Evolutionary conservation across 129 eudicot genomes (phyloP), one percentile per base, ranked within the genome.

Genomic region (Flaveria sonorensis): DNA sequence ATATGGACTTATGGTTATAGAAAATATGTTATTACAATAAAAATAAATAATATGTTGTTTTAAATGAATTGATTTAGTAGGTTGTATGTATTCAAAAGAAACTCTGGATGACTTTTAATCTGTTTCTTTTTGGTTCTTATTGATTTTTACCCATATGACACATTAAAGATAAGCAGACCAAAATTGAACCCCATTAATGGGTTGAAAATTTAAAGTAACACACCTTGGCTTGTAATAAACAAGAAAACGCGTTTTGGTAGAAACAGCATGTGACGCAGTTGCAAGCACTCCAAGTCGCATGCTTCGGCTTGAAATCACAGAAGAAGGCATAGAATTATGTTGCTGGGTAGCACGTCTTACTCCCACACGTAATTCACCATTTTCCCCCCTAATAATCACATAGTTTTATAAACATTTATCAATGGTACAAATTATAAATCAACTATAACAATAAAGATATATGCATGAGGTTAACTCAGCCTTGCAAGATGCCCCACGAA

Each of bases 271-370:
- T 71, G 96, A 92, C 57, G 97, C 97, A 19, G 97, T 92, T 20
- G 97, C 97, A 71, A 92, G 92, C 62, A 92, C 91, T 66, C 97
- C 97, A 30, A 92, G 87, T 73, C 90, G 97, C 97, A 92, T 92
- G 79, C 97, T 92, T 57, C 86, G 90, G 73, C 96, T 89, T 19
- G 97, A 92, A 70, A 92, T 92, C 45, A 92, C 96, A 26, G 97
- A 92, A 13, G 96, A 86, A 5, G 97, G 97, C 85, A 89, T 86
- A 53, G 88, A 84, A 69, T 77, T 86, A 77, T 84, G 96, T 46
- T 92, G 96, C 36, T 83, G 87, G 71, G 86, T 79, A 79, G 68
- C 85, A 70, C 97, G 91, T 26, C 92, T 84, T 48, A 92, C 93
- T 16, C 97, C 97, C 63, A 92, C 97, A 6, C 93, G 93, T 26